Evolutionary conservation across 495 filamentous ascomycete species (phyloP), one percentile per base, ranked within the genome.

Genomic region (Penicillium canariense): DNA sequence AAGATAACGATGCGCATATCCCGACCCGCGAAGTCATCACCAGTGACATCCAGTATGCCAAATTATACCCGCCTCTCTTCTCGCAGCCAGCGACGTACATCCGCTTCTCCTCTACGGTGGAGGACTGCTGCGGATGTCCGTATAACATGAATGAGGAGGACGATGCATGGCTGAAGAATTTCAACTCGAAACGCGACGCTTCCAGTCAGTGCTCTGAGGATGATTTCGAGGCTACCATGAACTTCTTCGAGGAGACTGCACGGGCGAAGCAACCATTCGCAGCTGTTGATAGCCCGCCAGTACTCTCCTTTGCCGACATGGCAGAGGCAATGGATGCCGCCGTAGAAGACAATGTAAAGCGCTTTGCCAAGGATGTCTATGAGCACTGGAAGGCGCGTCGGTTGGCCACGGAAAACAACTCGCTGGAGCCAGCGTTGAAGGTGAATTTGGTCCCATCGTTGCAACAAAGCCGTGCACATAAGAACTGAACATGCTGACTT

Each of bases 141-240:
- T 97, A 98, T 83, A 88, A 93, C 71, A 91, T 97, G 89, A 89
- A 84, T 14, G 84, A 86, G 56, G 90, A 95, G 45, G 94, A 98
- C 73, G 88, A 89, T 63, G 82, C 76, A 22, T 96, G 88, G 68
- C 84, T 98, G 51, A 88, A 85, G 66, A 81, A 81, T 48, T 85
- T 93, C 68, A 98, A 97, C 72, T 73, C 84, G 53, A 92, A 87
- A 70, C 85, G 80, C 59, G 71, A 82, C 47, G 74, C 82, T 43
- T 70, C 77, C 32, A 68, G 76, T 25, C 85, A 81, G 58, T 93
- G 91, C 62, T 87, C 87, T 17, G 91, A 96, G 59, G 84, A 94
- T 77, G 83, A 89, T 58, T 97, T 97, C 62, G 94, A 98, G 71
- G 84, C 85, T 55, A 84, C 96, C 63, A 96, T 98, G 89, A 86